Base-by-base conservation (phyloP, 257 asterid genomes). In the Primulina huaijiensis region DNA sequence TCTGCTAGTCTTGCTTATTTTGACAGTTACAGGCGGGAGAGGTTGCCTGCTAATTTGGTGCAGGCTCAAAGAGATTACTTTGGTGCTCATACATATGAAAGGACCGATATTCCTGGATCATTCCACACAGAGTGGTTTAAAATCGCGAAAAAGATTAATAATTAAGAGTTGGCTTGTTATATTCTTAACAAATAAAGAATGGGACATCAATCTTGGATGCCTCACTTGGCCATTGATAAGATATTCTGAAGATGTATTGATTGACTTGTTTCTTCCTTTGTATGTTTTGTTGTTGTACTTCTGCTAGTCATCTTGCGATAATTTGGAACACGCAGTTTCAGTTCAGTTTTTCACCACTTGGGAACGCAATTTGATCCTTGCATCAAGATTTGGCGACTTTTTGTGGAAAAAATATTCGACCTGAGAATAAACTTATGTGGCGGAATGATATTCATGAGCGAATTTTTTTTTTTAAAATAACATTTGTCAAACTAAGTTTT, bases 111-210 rank as follows among this genome's bases (percentile, higher is more conserved):
- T 20, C 76, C 88, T 0, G 98, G 98, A 38, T 70, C 86, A 23
- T 92, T 80, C 85, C 98, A 92, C 40, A 92, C 98, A 0, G 98
- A 92, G 80, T 92, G 98, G 98, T 90, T 92, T 79, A 92, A 90
- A 87, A 60, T 88, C 55, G 98, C 98, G 35, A 82, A 76, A 69
- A 78, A 80, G 78, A 74, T 77, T 9, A 82, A 76, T 29, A 75
- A 78, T 23, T 79, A 35, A 77, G 80, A 55, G 64, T n/a, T 21
- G 6, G 57, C 31, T 19, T n/a, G 64, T 4, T 12, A 17, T 75
- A 43, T 62, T 46, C 23, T 62, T 30, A 5, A 12, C 10, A 27
- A 82, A 77, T 76, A 74, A 82, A 68, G 70, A 38, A n/a, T 25
- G 19, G 43, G 64, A 34, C 76, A 12, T 64, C 68, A 19, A 50